These are phyloP conservation scores for Perilla frutescens DNA, from an alignment of 257 asterid genomes.

Conservation along the genomic window DNA sequence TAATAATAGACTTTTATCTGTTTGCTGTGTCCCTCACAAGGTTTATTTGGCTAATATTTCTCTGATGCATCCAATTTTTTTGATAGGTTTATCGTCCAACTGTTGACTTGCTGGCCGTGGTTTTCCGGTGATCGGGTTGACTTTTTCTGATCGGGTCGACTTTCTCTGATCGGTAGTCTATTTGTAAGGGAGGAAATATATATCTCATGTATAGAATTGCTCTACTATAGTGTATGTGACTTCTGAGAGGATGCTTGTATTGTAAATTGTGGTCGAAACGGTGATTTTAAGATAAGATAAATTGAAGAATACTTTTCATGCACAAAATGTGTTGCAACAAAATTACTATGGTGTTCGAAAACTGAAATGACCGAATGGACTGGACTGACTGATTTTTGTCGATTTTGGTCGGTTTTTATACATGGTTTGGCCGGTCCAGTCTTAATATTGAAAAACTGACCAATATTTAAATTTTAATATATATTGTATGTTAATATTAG, in stretches of 20 bases:
- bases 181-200: background rate
- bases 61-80: constrained; percentile 6
- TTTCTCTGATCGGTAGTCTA: constrained; percentile 11
- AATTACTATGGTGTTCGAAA: no score
- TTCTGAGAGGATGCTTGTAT: background rate
- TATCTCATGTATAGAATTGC: constrained; percentile 29
- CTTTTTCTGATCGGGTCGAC: constrained; percentile 9
- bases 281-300: constrained; percentile 2
- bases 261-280: constrained; percentile 30
- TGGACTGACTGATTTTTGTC: no score
- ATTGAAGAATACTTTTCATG: no score
- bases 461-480: no score
- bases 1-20: no score
- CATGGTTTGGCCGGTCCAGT: no score
- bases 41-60: background rate
- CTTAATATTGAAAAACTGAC: no score
- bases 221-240: background rate
- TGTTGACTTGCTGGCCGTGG: constrained; percentile 25
- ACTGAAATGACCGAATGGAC: no score
- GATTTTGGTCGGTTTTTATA: no score
- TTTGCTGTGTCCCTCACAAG: background rate
- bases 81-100: constrained; percentile 30
- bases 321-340: no score
- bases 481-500: no score
- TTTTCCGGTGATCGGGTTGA: constrained; percentile 15